Percentiles rank a stretch among this genome's conserved stretches.
Evolutionary conservation across 176 grass and related monocot genomes (phyloP).

Genomic region (Oryza glaberrima): DNA sequence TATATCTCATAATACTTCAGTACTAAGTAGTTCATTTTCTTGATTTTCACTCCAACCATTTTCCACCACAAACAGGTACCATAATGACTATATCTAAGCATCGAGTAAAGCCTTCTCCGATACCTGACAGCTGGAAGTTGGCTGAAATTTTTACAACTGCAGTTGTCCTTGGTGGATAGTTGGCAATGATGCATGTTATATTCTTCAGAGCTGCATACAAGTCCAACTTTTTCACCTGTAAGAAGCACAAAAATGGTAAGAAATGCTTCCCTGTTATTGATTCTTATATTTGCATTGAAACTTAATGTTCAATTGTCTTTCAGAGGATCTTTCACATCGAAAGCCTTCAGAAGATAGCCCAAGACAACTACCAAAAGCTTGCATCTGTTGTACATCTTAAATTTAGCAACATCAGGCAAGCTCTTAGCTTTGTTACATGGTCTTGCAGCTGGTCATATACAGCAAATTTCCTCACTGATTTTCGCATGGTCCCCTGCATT

Average conservation of each 20-base stretch:
- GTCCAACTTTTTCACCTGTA: too few relatives aligned
- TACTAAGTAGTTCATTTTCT: not conserved
- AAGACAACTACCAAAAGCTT: conserved; percentile 46
- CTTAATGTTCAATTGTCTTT: not conserved
- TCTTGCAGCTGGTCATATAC: conserved; percentile 27
- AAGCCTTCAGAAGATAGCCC: conserved; percentile 44
- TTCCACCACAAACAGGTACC: conserved; percentile 19
- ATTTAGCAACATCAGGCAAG: conserved; percentile 49
- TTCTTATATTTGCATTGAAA: conserved; percentile 18
- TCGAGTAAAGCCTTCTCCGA: conserved; percentile 49
- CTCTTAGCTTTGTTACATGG: conserved; percentile 44
- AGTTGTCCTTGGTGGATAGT: conserved; percentile 46
- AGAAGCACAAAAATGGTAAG: too few relatives aligned
- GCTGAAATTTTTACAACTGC: conserved; percentile 47
- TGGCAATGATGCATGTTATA: conserved; percentile 53
- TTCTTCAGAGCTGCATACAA: conserved; percentile 52
- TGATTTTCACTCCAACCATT: not conserved
- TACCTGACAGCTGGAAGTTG: conserved; percentile 51
- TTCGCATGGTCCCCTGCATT: too few relatives aligned
- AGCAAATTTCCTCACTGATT: too few relatives aligned
- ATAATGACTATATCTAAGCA: conserved; percentile 55
- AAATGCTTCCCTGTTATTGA: not conserved
- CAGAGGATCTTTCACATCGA: conserved; percentile 44
- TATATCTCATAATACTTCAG: not conserved
- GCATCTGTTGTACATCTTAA: conserved; percentile 44